Percentiles rank a stretch among this genome's conserved stretches.
These are phyloP conservation scores for Eucalyptus erythrocorys DNA, from an alignment of 345 rosid species.

Conservation along the genomic window DNA sequence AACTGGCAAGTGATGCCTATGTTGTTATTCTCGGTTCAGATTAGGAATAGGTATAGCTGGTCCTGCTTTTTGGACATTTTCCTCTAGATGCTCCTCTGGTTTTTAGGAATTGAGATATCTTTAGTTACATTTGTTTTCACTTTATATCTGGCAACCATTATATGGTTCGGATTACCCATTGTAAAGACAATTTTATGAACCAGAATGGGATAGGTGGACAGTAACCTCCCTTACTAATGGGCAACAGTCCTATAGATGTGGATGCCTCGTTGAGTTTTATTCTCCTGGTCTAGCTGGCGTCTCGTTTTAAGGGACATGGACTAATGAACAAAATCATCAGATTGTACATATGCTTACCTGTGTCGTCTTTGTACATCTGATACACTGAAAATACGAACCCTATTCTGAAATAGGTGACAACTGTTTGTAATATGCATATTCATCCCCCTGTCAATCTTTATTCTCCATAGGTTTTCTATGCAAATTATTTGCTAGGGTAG, in stretches of 20 bases:
- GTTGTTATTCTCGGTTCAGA: background rate
- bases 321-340: background rate
- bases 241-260: background rate
- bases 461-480: too few species aligned
- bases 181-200: background rate
- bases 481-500: too few species aligned
- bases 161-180: background rate
- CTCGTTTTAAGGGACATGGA: background rate
- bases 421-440: accelerated
- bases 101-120: background rate
- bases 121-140: background rate
- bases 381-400: too few species aligned
- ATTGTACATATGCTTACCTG: background rate
- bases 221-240: background rate
- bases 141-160: background rate
- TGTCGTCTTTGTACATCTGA: background rate
- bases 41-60: background rate
- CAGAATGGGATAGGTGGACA: background rate
- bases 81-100: background rate
- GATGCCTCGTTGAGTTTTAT: background rate
- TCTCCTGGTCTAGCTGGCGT: background rate
- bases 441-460: background rate
- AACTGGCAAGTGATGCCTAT: background rate
- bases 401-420: background rate
- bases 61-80: background rate